Base-by-base conservation (phyloP, 164 flowering plant genomes). In the Warburgia ugandensis region DNA sequence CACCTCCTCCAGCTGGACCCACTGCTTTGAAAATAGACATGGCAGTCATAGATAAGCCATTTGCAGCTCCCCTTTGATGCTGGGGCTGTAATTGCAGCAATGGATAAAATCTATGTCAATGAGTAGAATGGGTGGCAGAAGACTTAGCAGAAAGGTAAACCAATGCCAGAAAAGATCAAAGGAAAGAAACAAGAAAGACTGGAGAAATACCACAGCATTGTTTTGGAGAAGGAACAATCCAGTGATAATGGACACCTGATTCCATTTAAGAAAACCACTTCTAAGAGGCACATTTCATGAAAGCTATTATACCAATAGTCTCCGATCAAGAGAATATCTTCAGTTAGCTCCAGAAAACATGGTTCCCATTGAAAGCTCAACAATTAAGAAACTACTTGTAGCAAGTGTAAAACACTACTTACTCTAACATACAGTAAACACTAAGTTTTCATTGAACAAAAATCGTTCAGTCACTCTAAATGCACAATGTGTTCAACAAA, bases 1-100 rank as follows among this genome's bases (percentile, higher is more conserved):
- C 67, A 35, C 94, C 97, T 29, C 82, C 95, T 26, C 68, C 82
- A 21, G 91, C 94, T 11, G 95, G 97, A 60, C 95, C 97, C 48
- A 45, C 19, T 27, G 85, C 81, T 67, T 77, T 84, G 68, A 65
- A 82, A 22, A 84, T 27, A 45, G 97, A 86, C 95, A 74, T 69
- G 5, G 60, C 67, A 4, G 94, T 90, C 85, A 79, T 71, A 23
- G 95, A 65, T 33, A 86, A 59, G 45, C 95, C 92, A 73, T 86
- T 83, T 9, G 91, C 95, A 36, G 86, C 86, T 48, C 91, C 96
- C 62, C 94, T 76, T 70, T 82, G 91, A 44, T 77, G 54, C 63
- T 84, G 96, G 9, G 56, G 29, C 67, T 63, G 33, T 33, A 4
- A 19, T 41, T 50, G 22, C n/a, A 21, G 25, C 33, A 33, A 12